Percentiles rank a stretch among this genome's conserved stretches.
phyloP scores from a whole-genome alignment of 2,329 filamentous ascomycete species.

The Aspergillus sp. region DNA sequence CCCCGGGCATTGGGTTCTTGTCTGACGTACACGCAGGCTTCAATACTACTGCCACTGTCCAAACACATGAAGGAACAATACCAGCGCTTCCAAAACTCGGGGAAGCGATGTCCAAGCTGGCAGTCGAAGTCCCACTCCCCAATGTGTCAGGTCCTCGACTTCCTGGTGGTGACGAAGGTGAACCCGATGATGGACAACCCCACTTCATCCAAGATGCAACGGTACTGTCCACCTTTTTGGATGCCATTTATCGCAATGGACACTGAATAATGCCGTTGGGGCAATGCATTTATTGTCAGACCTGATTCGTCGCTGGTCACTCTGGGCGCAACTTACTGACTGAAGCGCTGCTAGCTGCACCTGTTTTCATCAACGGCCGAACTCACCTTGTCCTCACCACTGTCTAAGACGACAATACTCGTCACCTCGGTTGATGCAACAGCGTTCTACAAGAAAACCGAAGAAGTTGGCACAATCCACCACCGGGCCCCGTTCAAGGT shows the following conservation, averaged over 20 bases:
- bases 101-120: conserved; percentile 60
- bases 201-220: conserved; percentile 79
- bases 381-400: conserved; percentile 72
- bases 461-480: conserved; percentile 66
- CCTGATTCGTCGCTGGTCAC: neutral
- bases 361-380: conserved; percentile 76
- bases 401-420: conserved; percentile 62
- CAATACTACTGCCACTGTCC: conserved; percentile 71
- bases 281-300: conserved; percentile 4
- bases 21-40: conserved; percentile 40
- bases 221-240: conserved; percentile 28
- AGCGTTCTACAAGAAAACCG: conserved; percentile 72
- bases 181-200: conserved; percentile 36
- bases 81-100: conserved; percentile 65
- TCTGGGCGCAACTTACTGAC: conserved; percentile 6
- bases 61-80: conserved; percentile 61
- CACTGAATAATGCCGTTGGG: conserved; percentile 6
- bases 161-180: conserved; percentile 26
- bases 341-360: conserved; percentile 48
- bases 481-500: conserved; percentile 67
- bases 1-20: conserved; percentile 1
- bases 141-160: conserved; percentile 50
- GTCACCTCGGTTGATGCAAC: conserved; percentile 75
- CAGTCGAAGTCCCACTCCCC: conserved; percentile 63
- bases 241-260: conserved; percentile 7